Base-by-base conservation (phyloP, 768 basidiomycete species). In the Lactarius vividus region DNA sequence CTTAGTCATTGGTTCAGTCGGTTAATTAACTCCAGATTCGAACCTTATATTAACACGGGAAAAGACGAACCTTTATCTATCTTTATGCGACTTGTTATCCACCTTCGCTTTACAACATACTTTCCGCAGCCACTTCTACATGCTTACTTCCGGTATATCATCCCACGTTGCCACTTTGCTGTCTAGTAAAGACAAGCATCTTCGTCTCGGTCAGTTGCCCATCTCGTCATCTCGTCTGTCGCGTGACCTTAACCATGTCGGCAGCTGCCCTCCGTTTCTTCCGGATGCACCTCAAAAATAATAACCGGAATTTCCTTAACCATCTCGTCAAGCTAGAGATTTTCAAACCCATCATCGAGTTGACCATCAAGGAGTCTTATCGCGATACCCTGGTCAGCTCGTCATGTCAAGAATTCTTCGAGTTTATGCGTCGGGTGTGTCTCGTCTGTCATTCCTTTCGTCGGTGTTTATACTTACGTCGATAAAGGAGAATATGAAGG, bases 371-470 rank as follows among this genome's bases (percentile, higher is more conserved):
- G 67, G 96, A 97, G 76, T 89, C 91, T 39, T 80, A 83, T 61
- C 83, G 92, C 64, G 97, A 99, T 75, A 99, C 96, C 77, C 82
- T 99, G 67, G 80, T 99, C 62, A 92, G 89, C 71, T 95, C 94
- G 72, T 93, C 95, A 44, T 98, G 94, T 80, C 89, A 97, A 75
- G 97, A 98, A 75, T 91, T 92, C 69, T 95, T 98, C 72, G 97
- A 99, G 71, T 84, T 85, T 70, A 91, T 98, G 76, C 88, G 94
- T 62, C 84, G 86, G 79, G 95, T 96, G 68, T 68, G 85, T 77
- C 23, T 55, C 49, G 46, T 3, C 0, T 46, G 37, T 60, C 26
- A 52, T 54, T 54, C 57, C n/a, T 54, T 55, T 37, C 44, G n/a
- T 37, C 44, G n/a, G 44, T 59, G 57, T 20, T 62, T 72, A 49